Conservation (phyloP, 352 stramenopile genomes). For the Globisporangium spiculum region DNA sequence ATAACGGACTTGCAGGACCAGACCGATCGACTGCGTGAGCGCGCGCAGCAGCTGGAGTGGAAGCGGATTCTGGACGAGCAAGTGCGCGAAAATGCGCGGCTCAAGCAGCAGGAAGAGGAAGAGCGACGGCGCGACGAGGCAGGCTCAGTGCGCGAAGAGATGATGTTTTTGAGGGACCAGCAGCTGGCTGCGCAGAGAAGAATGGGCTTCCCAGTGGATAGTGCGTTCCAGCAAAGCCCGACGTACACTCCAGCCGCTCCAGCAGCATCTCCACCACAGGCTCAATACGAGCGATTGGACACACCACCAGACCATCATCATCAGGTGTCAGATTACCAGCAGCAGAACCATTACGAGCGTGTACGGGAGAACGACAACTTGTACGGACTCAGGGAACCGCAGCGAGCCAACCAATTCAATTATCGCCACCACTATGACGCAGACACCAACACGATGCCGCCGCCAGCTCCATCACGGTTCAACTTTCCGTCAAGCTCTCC, state of each 20-base stretch:
- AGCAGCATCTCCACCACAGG: slow-evolving; percentile 17
- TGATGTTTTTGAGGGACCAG: slow-evolving; percentile 47
- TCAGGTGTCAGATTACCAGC: slow-evolving; percentile 18
- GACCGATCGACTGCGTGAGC: slow-evolving; percentile 54
- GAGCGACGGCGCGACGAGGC: slow-evolving; percentile 35
- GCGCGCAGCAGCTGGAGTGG: slow-evolving; percentile 71
- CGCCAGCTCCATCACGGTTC: slow-evolving; percentile 22
- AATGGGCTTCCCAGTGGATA: slow-evolving; percentile 12
- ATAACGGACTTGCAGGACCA: slow-evolving; percentile 51
- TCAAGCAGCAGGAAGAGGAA: slow-evolving; percentile 43
- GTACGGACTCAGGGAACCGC: slow-evolving; percentile 1
- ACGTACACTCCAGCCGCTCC: background rate
- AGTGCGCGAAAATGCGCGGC: slow-evolving; percentile 61
- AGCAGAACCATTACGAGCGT: slow-evolving; percentile 8
- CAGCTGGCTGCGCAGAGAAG: slow-evolving; percentile 61
- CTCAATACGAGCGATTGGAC: background rate
- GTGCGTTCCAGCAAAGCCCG: background rate
- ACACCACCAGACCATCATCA: background rate
- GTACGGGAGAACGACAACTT: background rate
- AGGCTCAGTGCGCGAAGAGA: slow-evolving; percentile 45
- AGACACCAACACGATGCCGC: slow-evolving; percentile 13
- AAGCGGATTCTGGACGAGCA: slow-evolving; percentile 66
- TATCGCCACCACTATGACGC: background rate
- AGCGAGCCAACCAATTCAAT: background rate
- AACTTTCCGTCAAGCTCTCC: background rate